Percentiles rank a stretch among this genome's conserved stretches.
These are phyloP conservation scores for Candida rishiriensis DNA, from an alignment of 805 yeast genomes.

Conservation along the genomic window DNA sequence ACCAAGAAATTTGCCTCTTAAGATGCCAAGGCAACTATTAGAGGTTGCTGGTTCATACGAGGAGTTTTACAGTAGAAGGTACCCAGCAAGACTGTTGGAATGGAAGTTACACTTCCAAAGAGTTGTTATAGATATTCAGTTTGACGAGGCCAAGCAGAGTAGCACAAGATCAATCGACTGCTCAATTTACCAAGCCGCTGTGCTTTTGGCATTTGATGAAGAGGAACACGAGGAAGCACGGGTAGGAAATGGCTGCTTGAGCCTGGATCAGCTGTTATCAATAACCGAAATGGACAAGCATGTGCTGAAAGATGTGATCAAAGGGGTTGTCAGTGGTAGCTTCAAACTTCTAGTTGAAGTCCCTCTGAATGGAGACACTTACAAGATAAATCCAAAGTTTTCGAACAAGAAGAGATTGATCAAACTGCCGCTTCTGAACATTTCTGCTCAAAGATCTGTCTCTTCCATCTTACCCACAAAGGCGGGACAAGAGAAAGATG, in stretches of 20 bases:
- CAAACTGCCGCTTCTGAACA: slow-evolving; percentile 5
- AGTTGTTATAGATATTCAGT: slow-evolving; percentile 30
- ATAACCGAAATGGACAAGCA: slow-evolving; percentile 31
- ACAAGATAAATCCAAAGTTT: slow-evolving; percentile 8
- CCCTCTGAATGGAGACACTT: slow-evolving; percentile 5
- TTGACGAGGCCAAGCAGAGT: slow-evolving; percentile 22
- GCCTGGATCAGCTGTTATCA: slow-evolving; percentile 20
- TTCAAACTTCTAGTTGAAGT: slow-evolving; percentile 24
- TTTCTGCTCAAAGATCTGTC: not conserved
- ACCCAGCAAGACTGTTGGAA: slow-evolving; percentile 24
- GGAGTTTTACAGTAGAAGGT: slow-evolving; percentile 3
- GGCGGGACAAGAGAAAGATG: not conserved
- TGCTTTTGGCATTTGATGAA: slow-evolving; percentile 36
- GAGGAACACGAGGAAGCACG: not conserved
- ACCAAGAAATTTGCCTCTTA: slow-evolving; percentile 17
- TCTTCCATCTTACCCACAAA: slow-evolving; percentile 1
- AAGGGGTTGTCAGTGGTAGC: slow-evolving; percentile 30
- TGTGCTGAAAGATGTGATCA: slow-evolving; percentile 30
- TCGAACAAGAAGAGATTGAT: slow-evolving; percentile 5
- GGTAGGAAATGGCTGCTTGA: slow-evolving; percentile 11
- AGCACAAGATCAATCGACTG: slow-evolving; percentile 23
- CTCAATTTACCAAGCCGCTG: slow-evolving; percentile 41
- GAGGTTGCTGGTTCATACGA: slow-evolving; percentile 7
- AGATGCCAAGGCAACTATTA: slow-evolving; percentile 11
- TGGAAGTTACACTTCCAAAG: slow-evolving; percentile 44